Evolutionary conservation across 108 stramenopile species (phyloP).

Genomic region (Cyclotella choctawhatcheeana): DNA sequence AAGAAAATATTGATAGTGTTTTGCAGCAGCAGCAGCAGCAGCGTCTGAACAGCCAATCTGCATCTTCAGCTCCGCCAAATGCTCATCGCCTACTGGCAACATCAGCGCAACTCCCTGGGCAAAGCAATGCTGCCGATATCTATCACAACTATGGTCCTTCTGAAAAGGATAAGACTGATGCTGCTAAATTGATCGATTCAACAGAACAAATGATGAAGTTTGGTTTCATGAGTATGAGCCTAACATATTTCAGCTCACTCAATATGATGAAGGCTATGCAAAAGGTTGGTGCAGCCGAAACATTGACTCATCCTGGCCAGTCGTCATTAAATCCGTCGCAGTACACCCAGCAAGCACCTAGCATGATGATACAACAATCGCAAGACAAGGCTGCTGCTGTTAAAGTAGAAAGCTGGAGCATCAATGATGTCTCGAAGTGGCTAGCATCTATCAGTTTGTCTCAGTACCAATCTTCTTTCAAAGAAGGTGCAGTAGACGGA

Average conservation of each 20-base stretch:
- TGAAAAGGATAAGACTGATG: slow-evolving; percentile 75
- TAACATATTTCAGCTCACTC: slow-evolving; percentile 88
- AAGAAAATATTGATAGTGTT: slow-evolving; percentile 60
- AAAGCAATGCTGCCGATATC: slow-evolving; percentile 16
- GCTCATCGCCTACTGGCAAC: not conserved
- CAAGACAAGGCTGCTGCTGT: slow-evolving; percentile 34
- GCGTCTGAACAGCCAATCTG: too few species aligned
- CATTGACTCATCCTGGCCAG: not conserved
- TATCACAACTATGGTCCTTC: slow-evolving; percentile 34
- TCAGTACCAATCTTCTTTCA: slow-evolving; percentile 83
- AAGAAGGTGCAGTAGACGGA: slow-evolving; percentile 87
- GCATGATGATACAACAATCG: not conserved
- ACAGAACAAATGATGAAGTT: slow-evolving; percentile 94
- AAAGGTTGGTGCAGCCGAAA: slow-evolving; percentile 50
- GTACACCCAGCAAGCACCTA: slow-evolving; percentile 5
- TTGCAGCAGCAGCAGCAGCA: slow-evolving; percentile 13
- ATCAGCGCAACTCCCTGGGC: not conserved
- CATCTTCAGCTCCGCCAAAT: not conserved
- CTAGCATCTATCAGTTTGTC: slow-evolving; percentile 76
- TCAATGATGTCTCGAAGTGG: slow-evolving; percentile 87
- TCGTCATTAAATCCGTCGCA: slow-evolving; percentile 7
- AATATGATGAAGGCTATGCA: slow-evolving; percentile 94
- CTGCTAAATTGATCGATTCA: slow-evolving; percentile 84
- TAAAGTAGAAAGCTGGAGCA: slow-evolving; percentile 79
- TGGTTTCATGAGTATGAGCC: slow-evolving; percentile 90